phyloP scores from a whole-genome alignment of 1,139 yeast genomes.

The Scheffersomyces segobiensis region DNA sequence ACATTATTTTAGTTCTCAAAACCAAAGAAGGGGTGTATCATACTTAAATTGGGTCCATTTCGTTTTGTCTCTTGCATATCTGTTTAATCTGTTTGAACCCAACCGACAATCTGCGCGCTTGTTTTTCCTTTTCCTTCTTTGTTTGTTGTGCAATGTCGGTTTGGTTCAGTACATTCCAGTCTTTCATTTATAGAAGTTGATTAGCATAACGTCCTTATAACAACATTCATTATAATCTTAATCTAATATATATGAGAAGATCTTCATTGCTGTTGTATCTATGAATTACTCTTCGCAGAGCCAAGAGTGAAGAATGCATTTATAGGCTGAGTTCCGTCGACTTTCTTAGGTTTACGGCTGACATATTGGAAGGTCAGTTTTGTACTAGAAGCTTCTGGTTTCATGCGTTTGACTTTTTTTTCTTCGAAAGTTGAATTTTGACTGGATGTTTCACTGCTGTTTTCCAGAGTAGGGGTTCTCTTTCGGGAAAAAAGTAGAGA shows the following conservation, averaged over 20 bases:
- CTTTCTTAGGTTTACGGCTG: conserved; percentile 10
- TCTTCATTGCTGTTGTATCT: not conserved
- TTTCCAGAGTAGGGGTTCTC: not conserved
- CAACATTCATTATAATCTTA: not conserved
- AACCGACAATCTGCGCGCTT: not conserved
- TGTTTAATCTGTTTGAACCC: not conserved
- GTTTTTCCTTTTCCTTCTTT: not conserved
- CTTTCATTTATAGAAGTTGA: conserved; percentile 1
- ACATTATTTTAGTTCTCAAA: not conserved
- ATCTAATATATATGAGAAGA: not conserved
- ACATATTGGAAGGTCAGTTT: conserved; percentile 6
- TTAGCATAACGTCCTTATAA: not conserved
- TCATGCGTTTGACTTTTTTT: not conserved
- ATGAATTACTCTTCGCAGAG: not conserved
- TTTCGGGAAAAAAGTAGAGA: conserved; percentile 44
- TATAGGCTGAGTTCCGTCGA: conserved; percentile 1
- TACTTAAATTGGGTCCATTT: not conserved
- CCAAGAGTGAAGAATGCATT: conserved; percentile 3
- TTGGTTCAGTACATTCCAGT: not conserved
- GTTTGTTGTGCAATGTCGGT: not conserved
- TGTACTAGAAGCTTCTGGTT: not conserved
- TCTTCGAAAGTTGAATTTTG: not conserved
- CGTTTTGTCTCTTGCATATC: not conserved
- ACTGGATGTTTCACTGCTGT: not conserved
- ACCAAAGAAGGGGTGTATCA: not conserved